Conservation (phyloP, 2,329 filamentous ascomycete species). For the Claviceps purpurea region DNA sequence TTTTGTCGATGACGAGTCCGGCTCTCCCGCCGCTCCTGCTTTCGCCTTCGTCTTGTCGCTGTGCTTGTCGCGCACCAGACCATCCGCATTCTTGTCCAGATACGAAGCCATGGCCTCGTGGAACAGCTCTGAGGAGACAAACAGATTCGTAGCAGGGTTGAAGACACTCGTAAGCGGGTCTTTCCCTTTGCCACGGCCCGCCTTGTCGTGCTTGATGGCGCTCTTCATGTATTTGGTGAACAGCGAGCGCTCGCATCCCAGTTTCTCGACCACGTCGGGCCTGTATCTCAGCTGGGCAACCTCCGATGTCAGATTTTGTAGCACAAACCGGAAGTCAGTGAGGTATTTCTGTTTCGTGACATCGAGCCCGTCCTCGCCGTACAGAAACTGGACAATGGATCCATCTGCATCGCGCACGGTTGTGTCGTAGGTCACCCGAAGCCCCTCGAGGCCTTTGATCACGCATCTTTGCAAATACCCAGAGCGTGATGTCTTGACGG, state of each 20-base stretch:
- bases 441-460: conserved; percentile 96
- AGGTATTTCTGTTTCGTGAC: conserved; percentile 90
- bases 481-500: conserved; percentile 94
- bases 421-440: conserved; percentile 84
- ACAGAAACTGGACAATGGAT: conserved; percentile 85
- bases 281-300: conserved; percentile 62
- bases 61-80: conserved; percentile 35
- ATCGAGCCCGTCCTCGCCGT: conserved; percentile 91
- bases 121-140: conserved; percentile 83
- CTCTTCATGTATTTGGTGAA: conserved; percentile 71
- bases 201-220: conserved; percentile 57
- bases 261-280: conserved; percentile 29
- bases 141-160: conserved; percentile 64
- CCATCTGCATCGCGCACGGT: conserved; percentile 92
- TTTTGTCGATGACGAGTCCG: conserved; percentile 8
- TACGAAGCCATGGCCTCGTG: conserved; percentile 61
- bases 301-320: conserved; percentile 73
- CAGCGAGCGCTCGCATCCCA: conserved; percentile 41
- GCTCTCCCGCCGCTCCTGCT: background rate
- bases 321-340: conserved; percentile 77
- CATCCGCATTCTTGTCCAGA: conserved; percentile 60
- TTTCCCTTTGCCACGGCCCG: conserved; percentile 41
- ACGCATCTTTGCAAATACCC: conserved; percentile 94
- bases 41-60: conserved; percentile 18
- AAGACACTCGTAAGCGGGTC: conserved; percentile 65